Conservation (phyloP, 1,139 yeast genomes). For the Debaryomyces subglobosus region DNA sequence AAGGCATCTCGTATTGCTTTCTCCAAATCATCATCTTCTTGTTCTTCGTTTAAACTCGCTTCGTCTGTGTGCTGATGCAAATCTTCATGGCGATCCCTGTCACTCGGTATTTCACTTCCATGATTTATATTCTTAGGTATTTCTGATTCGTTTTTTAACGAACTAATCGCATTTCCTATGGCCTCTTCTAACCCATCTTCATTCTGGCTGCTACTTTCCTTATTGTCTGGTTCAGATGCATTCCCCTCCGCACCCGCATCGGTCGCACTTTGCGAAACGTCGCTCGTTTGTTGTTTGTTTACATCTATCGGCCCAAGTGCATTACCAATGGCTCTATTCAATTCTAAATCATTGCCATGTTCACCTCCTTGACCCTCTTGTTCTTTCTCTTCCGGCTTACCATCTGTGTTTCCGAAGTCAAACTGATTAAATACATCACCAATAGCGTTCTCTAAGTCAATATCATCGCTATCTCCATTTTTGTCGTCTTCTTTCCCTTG, state of each 20-base stretch:
- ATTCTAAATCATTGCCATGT: conserved; percentile 11
- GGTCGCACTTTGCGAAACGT: background rate
- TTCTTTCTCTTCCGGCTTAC: background rate
- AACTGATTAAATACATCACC: conserved; percentile 43
- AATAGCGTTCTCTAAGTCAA: conserved; percentile 38
- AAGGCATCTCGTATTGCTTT: conserved; percentile 3
- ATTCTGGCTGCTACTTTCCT: background rate
- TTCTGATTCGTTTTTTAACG: conserved; percentile 4
- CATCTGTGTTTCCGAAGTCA: conserved; percentile 17
- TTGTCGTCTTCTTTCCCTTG: background rate
- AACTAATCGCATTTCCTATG: conserved; percentile 16
- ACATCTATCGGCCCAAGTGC: conserved; percentile 18
- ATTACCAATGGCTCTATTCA: conserved; percentile 28
- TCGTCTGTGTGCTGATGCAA: background rate
- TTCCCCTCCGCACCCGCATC: background rate
- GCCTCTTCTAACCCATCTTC: conserved; percentile 15
- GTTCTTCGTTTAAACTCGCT: background rate
- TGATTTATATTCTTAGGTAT: too few relatives aligned
- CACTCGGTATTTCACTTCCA: background rate
- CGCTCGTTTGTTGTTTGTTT: conserved; percentile 2
- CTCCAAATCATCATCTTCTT: background rate
- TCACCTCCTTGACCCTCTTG: background rate
- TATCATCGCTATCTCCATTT: conserved; percentile 14
- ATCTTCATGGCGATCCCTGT: background rate
- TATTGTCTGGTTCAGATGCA: background rate